A percentile compares a stretch with the other conserved stretches of the same genome.
Conservation (phyloP, 352 stramenopile genomes). For the Thraustotheca clavata region DNA sequence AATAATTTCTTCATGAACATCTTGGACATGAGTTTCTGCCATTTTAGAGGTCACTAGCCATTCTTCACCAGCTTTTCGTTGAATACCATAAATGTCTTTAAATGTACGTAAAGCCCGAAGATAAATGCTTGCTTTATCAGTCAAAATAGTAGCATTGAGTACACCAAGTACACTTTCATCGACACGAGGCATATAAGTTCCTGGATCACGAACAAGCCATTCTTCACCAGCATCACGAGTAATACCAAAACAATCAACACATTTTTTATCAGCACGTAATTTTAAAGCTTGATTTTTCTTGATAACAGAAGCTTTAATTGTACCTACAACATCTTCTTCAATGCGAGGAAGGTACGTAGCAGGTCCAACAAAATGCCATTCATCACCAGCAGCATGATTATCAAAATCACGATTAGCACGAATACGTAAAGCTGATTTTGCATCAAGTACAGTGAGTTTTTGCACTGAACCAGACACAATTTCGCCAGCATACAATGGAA, state of each 20-base stretch:
- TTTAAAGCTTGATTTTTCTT: constrained; percentile 76
- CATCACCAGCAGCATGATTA: constrained; percentile 46
- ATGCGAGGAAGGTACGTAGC: constrained; percentile 68
- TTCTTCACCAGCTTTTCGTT: constrained; percentile 66
- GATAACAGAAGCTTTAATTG: constrained; percentile 53
- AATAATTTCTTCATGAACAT: constrained; percentile 68
- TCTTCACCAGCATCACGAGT: constrained; percentile 61
- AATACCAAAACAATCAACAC: constrained; percentile 49
- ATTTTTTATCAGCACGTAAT: constrained; percentile 75
- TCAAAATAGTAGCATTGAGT: constrained; percentile 54
- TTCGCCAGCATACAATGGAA: constrained; percentile 64
- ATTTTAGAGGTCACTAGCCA: constrained; percentile 69
- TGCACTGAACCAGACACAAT: constrained; percentile 46
- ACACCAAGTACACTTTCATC: constrained; percentile 60
- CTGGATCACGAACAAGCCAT: constrained; percentile 64
- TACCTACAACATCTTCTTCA: constrained; percentile 52
- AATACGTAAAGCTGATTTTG: constrained; percentile 52
- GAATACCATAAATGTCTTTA: constrained; percentile 58
- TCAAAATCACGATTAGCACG: constrained; percentile 53
- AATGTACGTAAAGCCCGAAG: constrained; percentile 60
- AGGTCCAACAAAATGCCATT: constrained; percentile 67
- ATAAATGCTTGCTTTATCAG: constrained; percentile 50
- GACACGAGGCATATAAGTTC: constrained; percentile 67
- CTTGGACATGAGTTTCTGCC: constrained; percentile 62
- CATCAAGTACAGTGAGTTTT: constrained; percentile 45